Conservation (phyloP, 805 yeast species). For the Alloascoidea africana region DNA sequence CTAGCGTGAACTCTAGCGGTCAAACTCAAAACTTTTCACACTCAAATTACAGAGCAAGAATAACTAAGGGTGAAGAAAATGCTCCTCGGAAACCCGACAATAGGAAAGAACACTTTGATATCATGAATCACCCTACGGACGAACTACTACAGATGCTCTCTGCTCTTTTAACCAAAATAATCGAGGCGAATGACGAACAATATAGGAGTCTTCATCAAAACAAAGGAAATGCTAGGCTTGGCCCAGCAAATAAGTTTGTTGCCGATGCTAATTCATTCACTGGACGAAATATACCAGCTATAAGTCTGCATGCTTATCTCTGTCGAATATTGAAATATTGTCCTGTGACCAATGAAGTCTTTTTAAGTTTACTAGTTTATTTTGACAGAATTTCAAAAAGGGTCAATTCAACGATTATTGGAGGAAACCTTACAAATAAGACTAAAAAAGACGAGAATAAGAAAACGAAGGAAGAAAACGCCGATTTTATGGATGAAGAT, state of each 20-base stretch:
- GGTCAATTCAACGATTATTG: slow-evolving; percentile 48
- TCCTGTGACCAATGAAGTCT: slow-evolving; percentile 97
- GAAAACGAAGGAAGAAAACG: too few species aligned
- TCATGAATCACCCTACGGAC: slow-evolving; percentile 70
- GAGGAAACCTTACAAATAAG: too few species aligned
- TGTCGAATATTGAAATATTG: slow-evolving; percentile 89
- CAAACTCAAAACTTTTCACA: too few species aligned
- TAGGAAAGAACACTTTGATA: slow-evolving; percentile 45
- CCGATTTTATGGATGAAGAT: slow-evolving; percentile 7
- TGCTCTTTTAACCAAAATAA: slow-evolving; percentile 69
- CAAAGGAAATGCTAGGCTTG: slow-evolving; percentile 13
- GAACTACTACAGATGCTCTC: slow-evolving; percentile 77
- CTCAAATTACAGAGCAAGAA: too few species aligned
- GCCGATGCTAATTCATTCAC: slow-evolving; percentile 65
- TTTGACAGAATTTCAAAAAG: slow-evolving; percentile 87
- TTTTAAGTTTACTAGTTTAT: slow-evolving; percentile 76
- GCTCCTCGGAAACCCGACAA: too few species aligned
- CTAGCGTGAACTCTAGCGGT: too few species aligned
- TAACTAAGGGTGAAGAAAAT: too few species aligned
- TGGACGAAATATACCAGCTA: slow-evolving; percentile 95
- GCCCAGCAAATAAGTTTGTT: slow-evolving; percentile 8
- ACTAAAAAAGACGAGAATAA: too few species aligned
- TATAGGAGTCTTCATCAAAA: slow-evolving; percentile 52
- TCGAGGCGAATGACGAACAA: slow-evolving; percentile 76
- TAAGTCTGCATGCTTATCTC: slow-evolving; percentile 76